A percentile compares a stretch with the other conserved stretches of the same genome.
Conservation (phyloP, 2,329 filamentous ascomycete species). For the Phialemoniopsis sp. region DNA sequence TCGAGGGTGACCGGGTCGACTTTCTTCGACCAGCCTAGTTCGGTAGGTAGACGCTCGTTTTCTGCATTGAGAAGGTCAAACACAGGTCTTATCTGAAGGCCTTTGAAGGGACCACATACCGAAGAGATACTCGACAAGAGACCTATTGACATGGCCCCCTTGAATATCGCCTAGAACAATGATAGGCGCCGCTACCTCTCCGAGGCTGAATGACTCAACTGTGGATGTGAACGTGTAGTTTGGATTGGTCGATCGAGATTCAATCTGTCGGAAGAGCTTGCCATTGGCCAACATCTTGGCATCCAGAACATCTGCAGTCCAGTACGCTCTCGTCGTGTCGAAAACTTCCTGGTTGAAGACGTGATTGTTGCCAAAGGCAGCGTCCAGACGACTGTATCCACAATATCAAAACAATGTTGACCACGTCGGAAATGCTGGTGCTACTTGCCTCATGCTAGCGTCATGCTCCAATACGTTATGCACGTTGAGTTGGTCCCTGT, state of each 20-base stretch:
- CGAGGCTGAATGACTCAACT: slow-evolving; percentile 39
- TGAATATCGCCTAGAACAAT: slow-evolving; percentile 40
- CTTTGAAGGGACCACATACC: slow-evolving; percentile 26
- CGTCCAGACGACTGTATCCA: slow-evolving; percentile 35
- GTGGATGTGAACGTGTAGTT: slow-evolving; percentile 36
- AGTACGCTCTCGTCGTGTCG: slow-evolving; percentile 34
- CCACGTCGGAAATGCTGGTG: too few relatives aligned
- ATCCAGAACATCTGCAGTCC: slow-evolving; percentile 33
- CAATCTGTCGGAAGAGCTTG: slow-evolving; percentile 35
- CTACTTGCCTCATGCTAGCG: slow-evolving; percentile 33
- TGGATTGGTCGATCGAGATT: slow-evolving; percentile 39
- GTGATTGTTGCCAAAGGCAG: slow-evolving; percentile 43
- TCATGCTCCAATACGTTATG: slow-evolving; percentile 46
- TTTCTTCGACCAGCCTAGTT: too few relatives aligned
- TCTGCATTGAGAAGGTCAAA: too few relatives aligned
- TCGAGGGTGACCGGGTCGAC: too few relatives aligned
- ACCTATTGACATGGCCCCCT: slow-evolving; percentile 28
- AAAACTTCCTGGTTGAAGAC: slow-evolving; percentile 48
- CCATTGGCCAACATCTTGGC: slow-evolving; percentile 36
- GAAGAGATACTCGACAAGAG: slow-evolving; percentile 37
- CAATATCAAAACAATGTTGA: neutral
- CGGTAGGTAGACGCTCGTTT: too few relatives aligned
- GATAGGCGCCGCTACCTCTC: slow-evolving; percentile 42
- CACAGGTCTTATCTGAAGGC: too few relatives aligned
- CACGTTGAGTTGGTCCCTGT: slow-evolving; percentile 35